A percentile compares a stretch with the other conserved stretches of the same genome.
Conservation (phyloP, 768 basidiomycete genomes). For the Leccinum subtestaceum region DNA sequence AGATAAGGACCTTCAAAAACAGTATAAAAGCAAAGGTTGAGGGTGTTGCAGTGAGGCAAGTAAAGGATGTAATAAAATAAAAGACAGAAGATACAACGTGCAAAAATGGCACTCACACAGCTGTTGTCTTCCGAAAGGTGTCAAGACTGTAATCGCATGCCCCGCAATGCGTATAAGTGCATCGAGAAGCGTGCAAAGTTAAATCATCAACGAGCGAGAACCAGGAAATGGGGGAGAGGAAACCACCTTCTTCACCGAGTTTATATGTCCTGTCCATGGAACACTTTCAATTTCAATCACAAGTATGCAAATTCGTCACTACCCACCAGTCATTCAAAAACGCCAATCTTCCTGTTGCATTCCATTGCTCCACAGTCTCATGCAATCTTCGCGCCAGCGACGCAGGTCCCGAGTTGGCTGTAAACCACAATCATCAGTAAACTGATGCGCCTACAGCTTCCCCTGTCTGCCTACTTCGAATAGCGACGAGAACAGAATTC, state of each 20-base stretch:
- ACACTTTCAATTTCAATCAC: not conserved
- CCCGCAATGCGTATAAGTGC: too few relatives aligned
- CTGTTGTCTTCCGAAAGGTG: constrained; percentile 89
- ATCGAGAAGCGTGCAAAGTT: not conserved
- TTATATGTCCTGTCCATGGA: constrained; percentile 69
- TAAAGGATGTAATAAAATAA: not conserved
- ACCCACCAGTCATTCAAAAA: constrained; percentile 83
- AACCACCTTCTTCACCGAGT: constrained; percentile 78
- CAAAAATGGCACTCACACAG: constrained; percentile 50
- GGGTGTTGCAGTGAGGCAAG: not conserved
- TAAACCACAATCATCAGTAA: not conserved
- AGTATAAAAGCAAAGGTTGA: not conserved
- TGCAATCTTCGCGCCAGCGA: constrained; percentile 56
- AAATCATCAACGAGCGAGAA: not conserved
- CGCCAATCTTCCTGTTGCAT: constrained; percentile 57
- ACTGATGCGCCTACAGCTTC: not conserved
- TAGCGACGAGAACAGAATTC: not conserved
- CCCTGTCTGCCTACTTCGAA: not conserved
- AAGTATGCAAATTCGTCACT: constrained; percentile 2
- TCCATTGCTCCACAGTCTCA: constrained; percentile 54
- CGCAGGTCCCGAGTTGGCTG: constrained; percentile 59
- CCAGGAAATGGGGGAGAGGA: not conserved
- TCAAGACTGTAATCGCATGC: constrained; percentile 50
- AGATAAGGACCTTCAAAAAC: not conserved
- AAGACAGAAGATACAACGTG: not conserved